A percentile compares a stretch with the other conserved stretches of the same genome.
phyloP scores from a whole-genome alignment of 768 basidiomycete genomes.

The Lactarius hatsudake region DNA sequence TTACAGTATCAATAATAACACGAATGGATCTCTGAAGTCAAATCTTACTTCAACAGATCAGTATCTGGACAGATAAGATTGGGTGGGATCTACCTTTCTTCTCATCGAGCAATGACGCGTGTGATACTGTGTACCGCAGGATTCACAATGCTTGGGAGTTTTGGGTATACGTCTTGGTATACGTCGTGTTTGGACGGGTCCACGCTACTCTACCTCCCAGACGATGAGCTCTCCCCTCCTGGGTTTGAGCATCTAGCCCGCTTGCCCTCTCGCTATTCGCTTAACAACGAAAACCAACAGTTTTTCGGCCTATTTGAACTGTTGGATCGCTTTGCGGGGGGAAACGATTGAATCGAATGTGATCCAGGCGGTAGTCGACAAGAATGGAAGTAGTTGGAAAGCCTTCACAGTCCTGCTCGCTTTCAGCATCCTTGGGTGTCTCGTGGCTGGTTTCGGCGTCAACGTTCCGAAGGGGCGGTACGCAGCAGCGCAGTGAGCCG shows the following conservation, averaged over 20 bases:
- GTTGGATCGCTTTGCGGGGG: constrained; percentile 51
- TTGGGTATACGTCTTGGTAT: constrained; percentile 61
- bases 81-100: constrained; percentile 47
- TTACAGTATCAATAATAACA: no score
- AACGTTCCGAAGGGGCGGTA: constrained; percentile 39
- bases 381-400: constrained; percentile 69
- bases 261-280: background rate
- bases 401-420: constrained; percentile 84
- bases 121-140: background rate
- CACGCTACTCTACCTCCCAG: constrained; percentile 83
- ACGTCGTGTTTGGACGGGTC: constrained; percentile 72
- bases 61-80: constrained; percentile 73
- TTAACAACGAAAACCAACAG: constrained; percentile 34
- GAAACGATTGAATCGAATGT: constrained; percentile 85
- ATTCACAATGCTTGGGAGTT: constrained; percentile 88
- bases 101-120: background rate
- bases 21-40: no score
- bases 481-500: constrained; percentile 41
- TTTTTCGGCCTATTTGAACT: constrained; percentile 66
- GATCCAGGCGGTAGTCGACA: constrained; percentile 77
- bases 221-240: constrained; percentile 84
- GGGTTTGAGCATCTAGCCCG: constrained; percentile 56
- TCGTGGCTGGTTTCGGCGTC: constrained; percentile 74
- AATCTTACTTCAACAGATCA: no score
- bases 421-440: constrained; percentile 58